Base-by-base conservation (phyloP, 768 basidiomycete species). In the Agrocybe chaxingu region DNA sequence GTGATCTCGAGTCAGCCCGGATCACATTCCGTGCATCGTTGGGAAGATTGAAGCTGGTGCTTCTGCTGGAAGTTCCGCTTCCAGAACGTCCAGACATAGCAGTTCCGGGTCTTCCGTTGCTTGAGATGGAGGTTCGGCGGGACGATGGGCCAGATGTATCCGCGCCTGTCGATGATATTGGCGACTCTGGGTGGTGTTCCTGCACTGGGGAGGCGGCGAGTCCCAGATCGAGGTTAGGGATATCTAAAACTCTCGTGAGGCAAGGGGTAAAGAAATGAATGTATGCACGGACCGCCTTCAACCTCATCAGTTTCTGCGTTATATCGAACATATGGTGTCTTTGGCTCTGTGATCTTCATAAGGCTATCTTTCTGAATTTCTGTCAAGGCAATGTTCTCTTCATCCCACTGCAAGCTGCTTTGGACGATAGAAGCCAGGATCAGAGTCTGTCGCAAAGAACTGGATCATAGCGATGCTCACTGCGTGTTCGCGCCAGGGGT, bases 301-400 rank as follows among this genome's bases (percentile, higher is more conserved):
- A 92, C 70, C 47, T 80, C 79, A 66, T 93, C 91, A n/a, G 86
- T 85, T 64, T 88, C 85, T 2, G 90, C 79, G 60, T 93, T 89
- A 68, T 93, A 95, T 57, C 92, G 77, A 47, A 98, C 94, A 68
- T 89, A 98, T 1, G 94, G 94, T 8, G 94, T 98, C 79, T 98
- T 98, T 47, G 94, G 94, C 62, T 98, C 94, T 2, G 91, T 93
- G 62, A 98, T 98, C 81, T 97, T 98, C 94, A 97, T 98, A 63
- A 93, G 73, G 56, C 91, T 94, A 62, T 96, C 93, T 69, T 96
- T 96, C 76, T 89, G 84, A 57, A 92, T 85, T 69, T 98, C 94
- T 1, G 94, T 97, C 61, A 90, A 68, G 19, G 91, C 90, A 33
- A 98, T 77, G 64, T 97, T 98, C 65, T 84, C 90, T 62, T 98